Base-by-base conservation (phyloP, 2,329 filamentous ascomycete genomes). In the Fusarium veterinarium region DNA sequence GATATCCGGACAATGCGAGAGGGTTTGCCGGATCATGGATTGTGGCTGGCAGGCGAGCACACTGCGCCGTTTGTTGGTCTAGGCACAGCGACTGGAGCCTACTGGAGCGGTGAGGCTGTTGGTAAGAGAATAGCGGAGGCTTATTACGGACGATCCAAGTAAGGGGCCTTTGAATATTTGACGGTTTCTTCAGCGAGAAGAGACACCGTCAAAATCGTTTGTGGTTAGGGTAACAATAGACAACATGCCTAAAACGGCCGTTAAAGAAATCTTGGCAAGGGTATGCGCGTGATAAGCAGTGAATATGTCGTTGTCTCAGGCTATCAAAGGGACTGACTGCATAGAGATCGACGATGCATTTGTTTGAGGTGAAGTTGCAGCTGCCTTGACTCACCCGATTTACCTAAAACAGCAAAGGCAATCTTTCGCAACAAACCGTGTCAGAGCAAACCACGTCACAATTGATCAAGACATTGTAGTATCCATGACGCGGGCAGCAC, bases 41-140 rank as follows among this genome's bases (percentile, higher is more conserved):
- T 97, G 13, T 97, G 95, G 95, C 86, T 97, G 73, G 95, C 95
- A 0, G 95, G 95, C 0, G 95, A 97, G 82, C 95, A 97, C 82
- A 97, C 94, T 28, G 92, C 94, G 60, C 95, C 95, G 8, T 97
- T 97, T 83, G 91, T 97, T 33, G 95, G 93, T 16, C 81, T 98
- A 69, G 95, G 95, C 0, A 98, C 95, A 8, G 93, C 92, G 17
- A 97, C 94, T 1, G 95, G 95, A 1, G 95, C 95, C 16, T 98
- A 94, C 80, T 97, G 94, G 94, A 94, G 93, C 79, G 95, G 95
- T 3, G 94, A 97, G 83, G 88, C 87, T 25, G 93, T 95, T 38
- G 95, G 88, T 2, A 87, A 85, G 79, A 88, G 91, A 78, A 89
- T 95, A 64, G 83, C 85, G 2, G 84, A 87, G 76, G 84, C 82